phyloP scores from a whole-genome alignment of 805 yeast genomes.

The Candida krabiensis region DNA sequence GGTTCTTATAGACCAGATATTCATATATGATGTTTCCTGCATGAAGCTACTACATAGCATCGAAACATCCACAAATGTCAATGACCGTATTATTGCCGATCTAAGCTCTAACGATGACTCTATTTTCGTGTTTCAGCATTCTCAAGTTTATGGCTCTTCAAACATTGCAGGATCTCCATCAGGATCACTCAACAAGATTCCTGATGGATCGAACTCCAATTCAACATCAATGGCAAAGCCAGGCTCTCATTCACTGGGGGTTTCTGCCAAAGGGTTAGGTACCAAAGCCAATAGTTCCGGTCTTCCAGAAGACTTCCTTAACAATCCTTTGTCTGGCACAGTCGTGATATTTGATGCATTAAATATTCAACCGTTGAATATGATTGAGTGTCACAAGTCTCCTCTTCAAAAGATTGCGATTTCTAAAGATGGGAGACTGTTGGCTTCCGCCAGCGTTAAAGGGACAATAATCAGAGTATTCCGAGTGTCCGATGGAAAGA shows the following conservation, averaged over 20 bases:
- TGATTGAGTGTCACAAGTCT: conserved; percentile 83
- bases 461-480: conserved; percentile 91
- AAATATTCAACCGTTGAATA: conserved; percentile 71
- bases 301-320: conserved; percentile 1
- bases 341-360: conserved; percentile 79
- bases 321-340: conserved; percentile 46
- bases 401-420: conserved; percentile 67
- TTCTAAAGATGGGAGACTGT: conserved; percentile 70
- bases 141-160: conserved; percentile 23
- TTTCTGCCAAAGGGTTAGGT: not conserved
- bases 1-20: conserved; percentile 75
- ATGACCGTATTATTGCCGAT: conserved; percentile 25
- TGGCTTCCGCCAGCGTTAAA: conserved; percentile 87
- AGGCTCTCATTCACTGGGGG: not conserved
- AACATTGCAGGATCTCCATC: conserved; percentile 1
- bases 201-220: not conserved
- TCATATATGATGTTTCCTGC: conserved; percentile 86
- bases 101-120: conserved; percentile 45
- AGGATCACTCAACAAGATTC: not conserved
- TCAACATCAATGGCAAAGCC: not conserved
- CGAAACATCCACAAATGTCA: conserved; percentile 44
- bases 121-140: conserved; percentile 56
- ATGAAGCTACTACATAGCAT: conserved; percentile 77
- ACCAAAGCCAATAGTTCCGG: not conserved
- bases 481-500: conserved; percentile 60